These are phyloP conservation scores for Pseudocercospora cruenta DNA, from an alignment of 2,329 filamentous ascomycete species.

Conservation along the genomic window DNA sequence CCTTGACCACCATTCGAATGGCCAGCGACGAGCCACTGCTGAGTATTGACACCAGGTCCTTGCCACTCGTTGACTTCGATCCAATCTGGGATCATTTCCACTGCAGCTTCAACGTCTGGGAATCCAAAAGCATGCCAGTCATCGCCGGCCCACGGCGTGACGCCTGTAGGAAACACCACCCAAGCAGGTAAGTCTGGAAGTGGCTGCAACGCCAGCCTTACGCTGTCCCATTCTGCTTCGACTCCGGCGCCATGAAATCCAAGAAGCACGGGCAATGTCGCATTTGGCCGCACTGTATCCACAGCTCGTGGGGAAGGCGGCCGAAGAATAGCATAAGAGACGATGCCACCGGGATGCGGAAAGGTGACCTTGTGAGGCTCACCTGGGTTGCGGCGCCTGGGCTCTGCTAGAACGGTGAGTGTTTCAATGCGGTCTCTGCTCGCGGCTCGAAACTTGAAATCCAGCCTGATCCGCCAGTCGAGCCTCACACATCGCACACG, in stretches of 20 bases:
- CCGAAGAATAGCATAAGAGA: conserved; percentile 62
- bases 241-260: conserved; percentile 61
- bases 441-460: conserved; percentile 24
- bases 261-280: conserved; percentile 53
- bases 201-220: conserved; percentile 53
- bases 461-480: conserved; percentile 17
- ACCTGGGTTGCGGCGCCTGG: conserved; percentile 11
- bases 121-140: conserved; percentile 66
- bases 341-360: conserved; percentile 56
- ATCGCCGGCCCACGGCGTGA: conserved; percentile 62
- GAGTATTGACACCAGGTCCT: conserved; percentile 49
- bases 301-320: conserved; percentile 52
- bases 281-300: conserved; percentile 28
- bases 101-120: conserved; percentile 58
- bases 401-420: conserved; percentile 17
- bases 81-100: conserved; percentile 55
- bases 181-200: conserved; percentile 59
- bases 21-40: conserved; percentile 58
- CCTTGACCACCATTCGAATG: conserved; percentile 67
- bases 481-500: conserved; percentile 35
- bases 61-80: conserved; percentile 53
- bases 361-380: conserved; percentile 59
- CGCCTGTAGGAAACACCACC: conserved; percentile 60
- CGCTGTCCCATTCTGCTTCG: conserved; percentile 54
- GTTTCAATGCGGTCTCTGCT: conserved; percentile 11